Percentiles rank a stretch among this genome's conserved stretches.
Conservation (phyloP, 208 protist species). For the Pavlovales sp. region DNA sequence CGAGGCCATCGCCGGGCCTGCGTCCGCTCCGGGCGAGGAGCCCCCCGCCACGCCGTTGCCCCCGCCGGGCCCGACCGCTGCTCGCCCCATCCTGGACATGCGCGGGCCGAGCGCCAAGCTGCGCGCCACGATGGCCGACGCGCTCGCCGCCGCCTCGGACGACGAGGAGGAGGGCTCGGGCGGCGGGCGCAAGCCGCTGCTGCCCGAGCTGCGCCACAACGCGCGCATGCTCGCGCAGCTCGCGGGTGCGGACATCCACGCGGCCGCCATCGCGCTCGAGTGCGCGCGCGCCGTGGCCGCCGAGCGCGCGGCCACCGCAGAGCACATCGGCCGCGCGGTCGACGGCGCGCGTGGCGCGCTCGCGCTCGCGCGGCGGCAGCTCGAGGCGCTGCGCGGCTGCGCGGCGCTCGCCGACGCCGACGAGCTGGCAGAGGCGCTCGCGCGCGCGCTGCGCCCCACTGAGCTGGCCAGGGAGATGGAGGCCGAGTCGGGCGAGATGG, state of each 20-base stretch:
- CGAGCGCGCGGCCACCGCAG: background rate
- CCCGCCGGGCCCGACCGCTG: too few species aligned
- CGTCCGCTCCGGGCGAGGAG: background rate
- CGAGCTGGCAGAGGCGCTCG: background rate
- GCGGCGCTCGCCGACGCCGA: background rate
- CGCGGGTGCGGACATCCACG: background rate
- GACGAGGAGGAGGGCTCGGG: background rate
- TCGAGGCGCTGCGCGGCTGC: background rate
- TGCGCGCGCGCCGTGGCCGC: background rate
- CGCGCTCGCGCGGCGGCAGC: too few species aligned
- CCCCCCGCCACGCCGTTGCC: too few species aligned
- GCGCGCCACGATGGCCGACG: background rate
- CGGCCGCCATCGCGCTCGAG: background rate
- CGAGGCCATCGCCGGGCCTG: too few species aligned
- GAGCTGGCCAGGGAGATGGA: too few species aligned
- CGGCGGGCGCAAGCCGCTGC: background rate
- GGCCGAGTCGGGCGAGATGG: too few species aligned
- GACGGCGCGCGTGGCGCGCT: background rate
- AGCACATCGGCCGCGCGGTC: background rate
- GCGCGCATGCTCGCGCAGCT: slow-evolving; percentile 16
- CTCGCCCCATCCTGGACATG: background rate
- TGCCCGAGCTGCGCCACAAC: slow-evolving; percentile 21
- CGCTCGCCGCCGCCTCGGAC: background rate
- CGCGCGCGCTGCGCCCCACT: too few species aligned
- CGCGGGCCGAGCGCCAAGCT: background rate